phyloP scores from a whole-genome alignment of 2,329 filamentous ascomycete species.

The Sclerotiophoma versabilis region DNA sequence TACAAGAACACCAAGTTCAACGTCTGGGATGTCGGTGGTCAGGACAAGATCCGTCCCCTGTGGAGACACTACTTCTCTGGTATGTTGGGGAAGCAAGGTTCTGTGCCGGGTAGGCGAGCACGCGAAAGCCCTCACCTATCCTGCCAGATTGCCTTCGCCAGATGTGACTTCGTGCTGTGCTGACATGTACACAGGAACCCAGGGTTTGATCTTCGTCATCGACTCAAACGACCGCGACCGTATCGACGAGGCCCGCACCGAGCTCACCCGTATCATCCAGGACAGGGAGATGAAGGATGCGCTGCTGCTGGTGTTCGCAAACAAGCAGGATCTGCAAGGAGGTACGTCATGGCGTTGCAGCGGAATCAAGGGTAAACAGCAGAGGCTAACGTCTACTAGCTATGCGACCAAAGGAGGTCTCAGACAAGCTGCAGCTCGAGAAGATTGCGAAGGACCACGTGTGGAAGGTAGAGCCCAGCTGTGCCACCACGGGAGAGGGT shows the following conservation, averaged over 20 bases:
- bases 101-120: constrained; percentile 43
- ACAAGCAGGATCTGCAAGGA: constrained; percentile 96
- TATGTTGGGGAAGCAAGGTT: constrained; percentile 52
- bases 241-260: constrained; percentile 95
- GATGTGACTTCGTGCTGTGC: not conserved
- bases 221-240: constrained; percentile 98
- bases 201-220: constrained; percentile 99
- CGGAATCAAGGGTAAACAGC: not conserved
- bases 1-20: constrained; percentile 99
- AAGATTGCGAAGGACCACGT: constrained; percentile 60
- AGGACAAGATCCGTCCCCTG: constrained; percentile 99
- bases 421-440: constrained; percentile 56
- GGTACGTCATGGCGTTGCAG: constrained; percentile 63
- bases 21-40: constrained; percentile 99
- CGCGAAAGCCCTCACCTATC: constrained; percentile 17
- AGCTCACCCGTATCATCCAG: constrained; percentile 98
- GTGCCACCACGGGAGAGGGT: constrained; percentile 60
- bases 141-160: not conserved
- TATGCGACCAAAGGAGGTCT: constrained; percentile 60
- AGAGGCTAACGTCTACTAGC: constrained; percentile 42
- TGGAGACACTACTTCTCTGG: constrained; percentile 99
- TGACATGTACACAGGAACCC: constrained; percentile 68
- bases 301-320: constrained; percentile 95
- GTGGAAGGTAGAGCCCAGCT: constrained; percentile 63
- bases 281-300: constrained; percentile 98